Evolutionary conservation across 2,329 filamentous ascomycete species (phyloP).

Genomic region (Fusarium sp.): DNA sequence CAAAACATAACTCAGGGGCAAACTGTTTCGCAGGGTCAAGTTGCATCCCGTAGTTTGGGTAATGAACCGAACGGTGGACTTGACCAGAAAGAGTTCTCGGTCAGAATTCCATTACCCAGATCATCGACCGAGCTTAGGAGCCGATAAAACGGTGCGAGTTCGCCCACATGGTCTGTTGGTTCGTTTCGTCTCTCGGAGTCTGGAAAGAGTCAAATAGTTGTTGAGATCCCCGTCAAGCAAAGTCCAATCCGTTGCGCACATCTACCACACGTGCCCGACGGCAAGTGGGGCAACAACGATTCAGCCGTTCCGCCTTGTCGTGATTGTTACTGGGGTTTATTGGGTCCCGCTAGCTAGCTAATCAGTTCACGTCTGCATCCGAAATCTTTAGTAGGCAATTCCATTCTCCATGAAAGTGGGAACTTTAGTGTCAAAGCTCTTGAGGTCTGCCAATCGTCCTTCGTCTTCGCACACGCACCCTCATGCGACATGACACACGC

Average conservation of each 20-base stretch:
- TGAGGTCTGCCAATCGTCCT: conserved; percentile 20
- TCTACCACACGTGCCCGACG: conserved; percentile 32
- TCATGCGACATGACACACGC: conserved; percentile 10
- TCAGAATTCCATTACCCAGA: conserved; percentile 33
- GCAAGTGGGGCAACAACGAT: conserved; percentile 28
- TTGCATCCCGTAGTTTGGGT: no score
- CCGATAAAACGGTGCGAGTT: background rate
- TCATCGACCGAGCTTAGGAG: conserved; percentile 28
- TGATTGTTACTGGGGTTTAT: background rate
- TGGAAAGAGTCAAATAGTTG: background rate
- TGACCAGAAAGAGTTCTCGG: conserved; percentile 29
- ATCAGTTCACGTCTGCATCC: conserved; percentile 11
- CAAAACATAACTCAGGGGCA: conserved; percentile 1
- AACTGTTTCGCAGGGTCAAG: background rate
- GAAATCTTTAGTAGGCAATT: background rate
- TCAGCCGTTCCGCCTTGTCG: conserved; percentile 12
- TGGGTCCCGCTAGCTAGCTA: conserved; percentile 8
- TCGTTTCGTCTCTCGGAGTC: background rate
- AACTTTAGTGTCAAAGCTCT: background rate
- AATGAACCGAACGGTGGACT: background rate
- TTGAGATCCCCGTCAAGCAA: background rate
- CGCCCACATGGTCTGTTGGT: background rate
- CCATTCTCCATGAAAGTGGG: background rate
- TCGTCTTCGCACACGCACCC: conserved; percentile 26
- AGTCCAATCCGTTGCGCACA: conserved; percentile 35